Evolutionary conservation across 2,329 filamentous ascomycete genomes (phyloP), one percentile per base, ranked within the genome.

Genomic region (Neurospora crassa): DNA sequence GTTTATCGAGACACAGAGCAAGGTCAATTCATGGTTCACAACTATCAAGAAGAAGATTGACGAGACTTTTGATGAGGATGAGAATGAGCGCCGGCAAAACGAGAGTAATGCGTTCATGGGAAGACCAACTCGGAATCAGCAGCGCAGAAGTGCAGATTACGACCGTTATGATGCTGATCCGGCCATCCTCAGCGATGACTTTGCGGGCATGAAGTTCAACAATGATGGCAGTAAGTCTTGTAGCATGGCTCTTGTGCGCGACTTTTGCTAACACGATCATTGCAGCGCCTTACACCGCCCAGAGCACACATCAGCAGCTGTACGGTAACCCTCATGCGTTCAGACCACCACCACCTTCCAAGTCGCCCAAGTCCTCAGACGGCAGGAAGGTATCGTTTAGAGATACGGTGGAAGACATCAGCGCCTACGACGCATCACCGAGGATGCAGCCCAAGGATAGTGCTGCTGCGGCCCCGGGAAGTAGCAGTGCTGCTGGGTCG

Each of bases 121-220:
- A 34, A 82, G 89, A 72, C 86, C 87, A 69, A 89, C 86, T 70
- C 88, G 87, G 14, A 90, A 92, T 74, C 81, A 84, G 67, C 86
- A 86, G 73, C 86, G 91, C 76, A 88, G 92, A 76, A 97, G 94
- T 79, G 91, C 91, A 53, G 95, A 98, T 79, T 93, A 94, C 74
- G 91, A 94, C 76, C 90, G 93, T 71, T 99, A 99, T 79, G 96
- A 99, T 80, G 94, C 94, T 40, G 96, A 99, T 79, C 96, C 95
- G 40, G 90, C 94, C 78, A 89, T 98, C 45, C 85, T 99, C 41
- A 90, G 91, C 73, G 95, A 97, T 77, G 94, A 98, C 78, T 98
- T 99, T 82, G 87, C 88, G 16, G 88, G 88, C 41, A 90, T 91
- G 80, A 88, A 87, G 78, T 85, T 91, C 72, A 84, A 87, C 43